Evolutionary conservation across 2,329 filamentous ascomycete genomes (phyloP).

Genomic region (Didymosphaeria variabile): DNA sequence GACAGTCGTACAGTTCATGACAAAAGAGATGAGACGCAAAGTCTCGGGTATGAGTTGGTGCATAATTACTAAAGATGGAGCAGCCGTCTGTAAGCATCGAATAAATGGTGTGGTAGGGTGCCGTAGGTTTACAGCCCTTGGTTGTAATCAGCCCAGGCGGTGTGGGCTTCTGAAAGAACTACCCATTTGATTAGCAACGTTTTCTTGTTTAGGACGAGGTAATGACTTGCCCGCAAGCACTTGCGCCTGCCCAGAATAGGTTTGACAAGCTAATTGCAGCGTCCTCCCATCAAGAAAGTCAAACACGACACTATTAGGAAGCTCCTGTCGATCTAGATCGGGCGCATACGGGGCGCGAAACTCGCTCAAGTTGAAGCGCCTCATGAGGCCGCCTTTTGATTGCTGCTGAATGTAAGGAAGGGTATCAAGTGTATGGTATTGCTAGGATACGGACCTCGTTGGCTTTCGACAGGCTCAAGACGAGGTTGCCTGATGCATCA

Average conservation of each 20-base stretch:
- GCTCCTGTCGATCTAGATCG: constrained; percentile 89
- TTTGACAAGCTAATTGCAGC: constrained; percentile 66
- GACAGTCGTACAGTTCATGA: constrained; percentile 28
- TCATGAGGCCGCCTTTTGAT: constrained; percentile 69
- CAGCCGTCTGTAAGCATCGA: constrained; percentile 19
- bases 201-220: neutral
- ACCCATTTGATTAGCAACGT: constrained; percentile 24
- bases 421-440: neutral
- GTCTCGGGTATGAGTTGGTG: constrained; percentile 29
- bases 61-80: constrained; percentile 17
- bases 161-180: constrained; percentile 50
- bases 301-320: constrained; percentile 82
- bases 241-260: constrained; percentile 42
- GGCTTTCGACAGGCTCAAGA: constrained; percentile 76
- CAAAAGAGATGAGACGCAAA: constrained; percentile 19
- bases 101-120: constrained; percentile 17
- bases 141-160: constrained; percentile 47
- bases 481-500: constrained; percentile 82
- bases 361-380: constrained; percentile 86
- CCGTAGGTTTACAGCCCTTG: constrained; percentile 30
- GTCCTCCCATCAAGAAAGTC: constrained; percentile 70
- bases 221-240: constrained; percentile 46
- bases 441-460: constrained; percentile 53
- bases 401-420: constrained; percentile 20
- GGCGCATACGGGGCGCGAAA: constrained; percentile 82